Evolutionary conservation across 2,329 filamentous ascomycete genomes (phyloP).

Genomic region (Drechslera avenae): DNA sequence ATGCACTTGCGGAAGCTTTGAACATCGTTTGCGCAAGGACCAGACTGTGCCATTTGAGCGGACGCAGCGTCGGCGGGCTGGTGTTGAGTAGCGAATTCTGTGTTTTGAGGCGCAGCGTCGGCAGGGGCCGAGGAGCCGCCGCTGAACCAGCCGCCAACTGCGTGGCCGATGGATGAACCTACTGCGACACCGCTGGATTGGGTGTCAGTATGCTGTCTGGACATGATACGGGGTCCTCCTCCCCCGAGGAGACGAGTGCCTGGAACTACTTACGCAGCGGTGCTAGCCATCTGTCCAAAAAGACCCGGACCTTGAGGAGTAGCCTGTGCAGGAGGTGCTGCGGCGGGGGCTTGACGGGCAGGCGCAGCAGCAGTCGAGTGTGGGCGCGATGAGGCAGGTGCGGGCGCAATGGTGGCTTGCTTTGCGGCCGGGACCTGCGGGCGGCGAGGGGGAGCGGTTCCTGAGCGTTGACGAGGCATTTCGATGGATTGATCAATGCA

Average conservation of each 20-base stretch:
- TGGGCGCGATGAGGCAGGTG: conserved; percentile 54
- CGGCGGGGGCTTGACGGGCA: conserved; percentile 44
- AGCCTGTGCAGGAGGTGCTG: conserved; percentile 52
- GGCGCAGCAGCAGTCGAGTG: conserved; percentile 68
- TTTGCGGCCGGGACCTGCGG: conserved; percentile 50
- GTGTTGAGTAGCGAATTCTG: conserved; percentile 35
- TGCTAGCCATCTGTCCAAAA: conserved; percentile 96
- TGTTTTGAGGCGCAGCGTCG: conserved; percentile 50
- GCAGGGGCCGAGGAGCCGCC: conserved; percentile 68
- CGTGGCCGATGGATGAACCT: conserved; percentile 93
- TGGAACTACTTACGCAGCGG: conserved; percentile 79
- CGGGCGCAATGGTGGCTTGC: conserved; percentile 60
- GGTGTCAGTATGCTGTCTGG: neutral
- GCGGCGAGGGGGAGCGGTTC: conserved; percentile 52
- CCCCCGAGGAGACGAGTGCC: neutral
- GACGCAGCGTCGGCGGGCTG: conserved; percentile 43
- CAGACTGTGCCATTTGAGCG: conserved; percentile 44
- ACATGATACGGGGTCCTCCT: neutral
- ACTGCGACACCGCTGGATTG: conserved; percentile 84
- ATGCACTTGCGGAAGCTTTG: conserved; percentile 92
- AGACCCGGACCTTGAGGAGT: conserved; percentile 75
- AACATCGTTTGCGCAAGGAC: conserved; percentile 74
- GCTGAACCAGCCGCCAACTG: conserved; percentile 85
- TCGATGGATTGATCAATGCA: conserved; percentile 21
- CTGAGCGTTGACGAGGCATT: conserved; percentile 58